A percentile compares a stretch with the other conserved stretches of the same genome.
Evolutionary conservation across 805 yeast genomes (phyloP).

Genomic region (Schizosaccharomyces octosporus): DNA sequence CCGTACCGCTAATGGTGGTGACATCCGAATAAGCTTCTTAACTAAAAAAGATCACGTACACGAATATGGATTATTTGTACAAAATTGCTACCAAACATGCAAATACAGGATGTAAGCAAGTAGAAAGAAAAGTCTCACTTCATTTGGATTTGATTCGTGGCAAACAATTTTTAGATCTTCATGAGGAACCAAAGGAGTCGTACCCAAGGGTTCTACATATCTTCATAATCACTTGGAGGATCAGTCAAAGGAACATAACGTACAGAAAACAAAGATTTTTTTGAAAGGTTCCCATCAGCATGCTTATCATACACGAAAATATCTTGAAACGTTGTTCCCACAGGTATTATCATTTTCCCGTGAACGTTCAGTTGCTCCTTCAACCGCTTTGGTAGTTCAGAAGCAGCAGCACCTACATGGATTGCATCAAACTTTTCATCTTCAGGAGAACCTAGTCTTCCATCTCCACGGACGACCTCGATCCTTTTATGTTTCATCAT

Average conservation of each 20-base stretch:
- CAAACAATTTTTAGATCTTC: too few species aligned
- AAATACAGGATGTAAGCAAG: too few species aligned
- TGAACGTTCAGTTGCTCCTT: conserved; percentile 5
- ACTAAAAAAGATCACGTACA: too few species aligned
- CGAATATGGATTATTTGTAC: too few species aligned
- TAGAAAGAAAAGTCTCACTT: too few species aligned
- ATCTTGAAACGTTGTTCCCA: not conserved
- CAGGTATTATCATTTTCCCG: conserved; percentile 8
- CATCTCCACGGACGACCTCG: conserved; percentile 6
- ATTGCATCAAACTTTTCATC: conserved; percentile 7
- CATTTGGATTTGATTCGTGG: too few species aligned
- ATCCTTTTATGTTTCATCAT: not conserved
- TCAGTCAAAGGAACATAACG: not conserved
- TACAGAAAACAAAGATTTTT: not conserved
- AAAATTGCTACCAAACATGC: too few species aligned
- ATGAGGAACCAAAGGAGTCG: too few species aligned
- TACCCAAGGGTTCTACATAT: too few species aligned
- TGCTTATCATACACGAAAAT: not conserved
- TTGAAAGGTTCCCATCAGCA: not conserved
- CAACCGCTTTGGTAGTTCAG: conserved; percentile 5
- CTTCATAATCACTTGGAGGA: not conserved
- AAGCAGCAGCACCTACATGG: conserved; percentile 5
- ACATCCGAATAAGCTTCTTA: too few species aligned
- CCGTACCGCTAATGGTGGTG: too few species aligned
- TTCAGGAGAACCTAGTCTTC: conserved; percentile 6